Evolutionary conservation across 1,139 yeast species (phyloP).

Genomic region (Sugiyamaella sp.): DNA sequence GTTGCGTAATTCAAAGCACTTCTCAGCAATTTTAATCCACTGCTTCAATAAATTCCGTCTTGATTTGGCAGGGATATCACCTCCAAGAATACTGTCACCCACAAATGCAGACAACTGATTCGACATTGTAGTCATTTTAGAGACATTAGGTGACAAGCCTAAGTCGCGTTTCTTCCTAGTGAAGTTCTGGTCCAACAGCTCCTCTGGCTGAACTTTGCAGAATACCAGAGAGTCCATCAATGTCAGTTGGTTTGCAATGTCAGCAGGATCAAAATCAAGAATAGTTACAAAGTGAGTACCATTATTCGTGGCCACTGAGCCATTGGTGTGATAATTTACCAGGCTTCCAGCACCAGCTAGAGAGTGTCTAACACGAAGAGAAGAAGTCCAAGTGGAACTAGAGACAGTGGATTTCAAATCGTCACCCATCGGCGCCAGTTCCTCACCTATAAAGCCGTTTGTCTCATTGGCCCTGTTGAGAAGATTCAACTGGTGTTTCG

Average conservation of each 20-base stretch:
- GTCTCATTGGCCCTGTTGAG: slow-evolving; percentile 27
- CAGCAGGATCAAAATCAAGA: slow-evolving; percentile 73
- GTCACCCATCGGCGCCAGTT: slow-evolving; percentile 15
- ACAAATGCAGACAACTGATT: slow-evolving; percentile 83
- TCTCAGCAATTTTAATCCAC: slow-evolving; percentile 84
- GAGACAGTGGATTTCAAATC: slow-evolving; percentile 24
- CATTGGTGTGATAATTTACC: slow-evolving; percentile 14
- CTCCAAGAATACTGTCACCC: slow-evolving; percentile 62
- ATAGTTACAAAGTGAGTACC: slow-evolving; percentile 14
- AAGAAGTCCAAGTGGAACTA: slow-evolving; percentile 20
- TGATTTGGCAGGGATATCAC: slow-evolving; percentile 47
- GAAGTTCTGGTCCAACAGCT: slow-evolving; percentile 73
- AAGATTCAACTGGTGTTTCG: slow-evolving; percentile 27
- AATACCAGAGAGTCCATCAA: slow-evolving; percentile 75
- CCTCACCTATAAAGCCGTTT: slow-evolving; percentile 27
- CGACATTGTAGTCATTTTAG: slow-evolving; percentile 69
- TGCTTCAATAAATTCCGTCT: slow-evolving; percentile 65
- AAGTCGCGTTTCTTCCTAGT: slow-evolving; percentile 62
- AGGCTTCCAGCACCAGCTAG: slow-evolving; percentile 19
- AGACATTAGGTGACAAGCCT: slow-evolving; percentile 71
- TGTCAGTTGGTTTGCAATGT: slow-evolving; percentile 83
- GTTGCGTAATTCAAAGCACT: slow-evolving; percentile 78
- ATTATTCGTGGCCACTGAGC: slow-evolving; percentile 4
- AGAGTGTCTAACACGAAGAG: slow-evolving; percentile 18
- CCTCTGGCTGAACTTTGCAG: slow-evolving; percentile 67